Evolutionary conservation across 345 rosid genomes (phyloP), one percentile per base, ranked within the genome.

Genomic region (Syzygium oleosum): DNA sequence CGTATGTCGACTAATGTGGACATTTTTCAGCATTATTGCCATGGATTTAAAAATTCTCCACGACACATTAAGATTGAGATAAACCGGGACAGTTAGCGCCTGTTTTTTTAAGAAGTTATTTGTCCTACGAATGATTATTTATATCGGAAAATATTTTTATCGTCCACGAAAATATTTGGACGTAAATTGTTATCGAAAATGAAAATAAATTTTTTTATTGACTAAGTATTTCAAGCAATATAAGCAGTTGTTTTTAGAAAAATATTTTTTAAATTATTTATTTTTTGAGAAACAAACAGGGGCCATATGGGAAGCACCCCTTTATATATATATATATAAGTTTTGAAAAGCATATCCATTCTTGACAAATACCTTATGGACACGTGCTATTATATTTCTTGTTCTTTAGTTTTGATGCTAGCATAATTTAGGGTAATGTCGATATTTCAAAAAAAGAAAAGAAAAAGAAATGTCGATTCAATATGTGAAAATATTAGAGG

Each of bases 371-470:
- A n/a, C 9, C 9, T n/a, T n/a, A 61, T 6, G 17, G 13, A 13
- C 38, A n/a, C 9, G 4, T 0, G 0, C 14, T 61, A n/a, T 0
- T 61, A n/a, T 13, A 12, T 61, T 61, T 61, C 34, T 61, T 1
- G 0, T 31, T n/a, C 73, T 61, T 61, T 61, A 15, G 17, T 61
- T 61, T 61, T n/a, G 73, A 61, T 27, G 73, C 1, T n/a, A 13
- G 12, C 73, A 61, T 61, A n/a, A 59, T 11, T 12, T 59, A 59
- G 27, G 73, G 34, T 13, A 61, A 3, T 61, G 34, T 61, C 34
- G 6, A 61, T n/a, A n/a, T n/a, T 13, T n/a, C 6, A 13, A n/a
- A 61, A 27, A 59, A 12, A 0, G 5, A 2, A 5, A n/a, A 0
- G n/a, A 12, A 61, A n/a, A 61, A 13, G 17, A 0, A 61, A 61